Percentiles rank a stretch among this genome's conserved stretches.
Evolutionary conservation across 2,329 filamentous ascomycete species (phyloP).

Genomic region (Claviceps africana): DNA sequence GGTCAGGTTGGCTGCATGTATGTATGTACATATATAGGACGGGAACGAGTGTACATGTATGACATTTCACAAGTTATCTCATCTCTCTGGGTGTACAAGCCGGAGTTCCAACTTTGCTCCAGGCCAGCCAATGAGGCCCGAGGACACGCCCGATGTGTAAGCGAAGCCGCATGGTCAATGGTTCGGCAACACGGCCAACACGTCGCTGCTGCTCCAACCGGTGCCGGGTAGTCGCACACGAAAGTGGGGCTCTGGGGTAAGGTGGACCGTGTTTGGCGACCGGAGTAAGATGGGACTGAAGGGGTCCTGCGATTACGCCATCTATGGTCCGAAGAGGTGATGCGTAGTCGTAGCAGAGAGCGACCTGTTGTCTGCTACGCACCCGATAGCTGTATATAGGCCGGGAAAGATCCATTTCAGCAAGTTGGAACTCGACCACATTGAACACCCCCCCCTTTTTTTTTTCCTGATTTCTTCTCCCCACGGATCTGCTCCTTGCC

Average conservation of each 20-base stretch:
- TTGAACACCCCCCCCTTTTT: too few species aligned
- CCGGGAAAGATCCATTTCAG: too few species aligned
- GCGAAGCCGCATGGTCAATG: too few species aligned
- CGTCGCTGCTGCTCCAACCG: background rate
- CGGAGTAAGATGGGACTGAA: background rate
- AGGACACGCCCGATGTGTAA: background rate
- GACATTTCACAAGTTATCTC: background rate
- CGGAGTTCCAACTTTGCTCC: too few species aligned
- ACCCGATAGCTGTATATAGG: too few species aligned
- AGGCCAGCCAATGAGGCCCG: background rate
- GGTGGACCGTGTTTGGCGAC: background rate
- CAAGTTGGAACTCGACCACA: too few species aligned
- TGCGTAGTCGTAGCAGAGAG: background rate
- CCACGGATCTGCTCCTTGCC: background rate
- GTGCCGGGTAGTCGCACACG: background rate
- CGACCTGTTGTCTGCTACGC: background rate
- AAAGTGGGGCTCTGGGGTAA: background rate
- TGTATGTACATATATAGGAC: background rate
- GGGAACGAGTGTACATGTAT: background rate
- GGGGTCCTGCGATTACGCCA: constrained; percentile 4
- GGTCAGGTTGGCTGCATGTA: background rate
- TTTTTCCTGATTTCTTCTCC: background rate
- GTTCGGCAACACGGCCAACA: background rate
- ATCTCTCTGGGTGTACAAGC: too few species aligned
- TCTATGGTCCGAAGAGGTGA: background rate